These are phyloP conservation scores for Boletus vinaceobasis DNA, from an alignment of 768 basidiomycete genomes.

Conservation along the genomic window DNA sequence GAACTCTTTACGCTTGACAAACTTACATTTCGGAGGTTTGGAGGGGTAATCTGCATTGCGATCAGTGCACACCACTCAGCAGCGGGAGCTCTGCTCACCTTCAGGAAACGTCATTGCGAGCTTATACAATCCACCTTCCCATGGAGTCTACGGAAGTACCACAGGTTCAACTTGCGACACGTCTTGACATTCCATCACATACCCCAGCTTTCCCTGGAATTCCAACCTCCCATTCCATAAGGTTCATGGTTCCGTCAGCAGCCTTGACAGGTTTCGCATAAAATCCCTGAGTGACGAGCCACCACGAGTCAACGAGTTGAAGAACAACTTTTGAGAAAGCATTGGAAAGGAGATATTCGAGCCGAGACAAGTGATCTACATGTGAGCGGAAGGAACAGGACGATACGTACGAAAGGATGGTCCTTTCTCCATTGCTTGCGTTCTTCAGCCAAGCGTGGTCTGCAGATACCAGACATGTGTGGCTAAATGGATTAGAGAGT, in stretches of 20 bases:
- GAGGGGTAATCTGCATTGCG: slow-evolving; percentile 78
- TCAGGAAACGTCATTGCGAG: slow-evolving; percentile 94
- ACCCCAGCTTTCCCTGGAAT: slow-evolving; percentile 92
- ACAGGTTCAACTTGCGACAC: slow-evolving; percentile 10
- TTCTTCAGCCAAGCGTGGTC: slow-evolving; percentile 91
- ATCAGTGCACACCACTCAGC: slow-evolving; percentile 6
- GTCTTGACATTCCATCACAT: slow-evolving; percentile 34
- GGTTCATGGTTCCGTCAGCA: slow-evolving; percentile 89
- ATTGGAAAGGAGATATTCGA: background rate
- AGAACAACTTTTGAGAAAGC: background rate
- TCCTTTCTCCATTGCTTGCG: slow-evolving; percentile 99
- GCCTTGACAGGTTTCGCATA: slow-evolving; percentile 92
- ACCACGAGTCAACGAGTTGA: slow-evolving; percentile 2
- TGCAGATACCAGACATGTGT: slow-evolving; percentile 83
- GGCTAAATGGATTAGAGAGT: background rate
- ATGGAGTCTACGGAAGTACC: slow-evolving; percentile 67
- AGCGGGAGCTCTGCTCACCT: slow-evolving; percentile 47
- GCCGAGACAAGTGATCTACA: background rate
- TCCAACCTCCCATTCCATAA: slow-evolving; percentile 98
- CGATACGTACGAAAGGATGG: slow-evolving; percentile 86
- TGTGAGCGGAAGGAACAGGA: background rate
- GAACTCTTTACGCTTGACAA: slow-evolving; percentile 1
- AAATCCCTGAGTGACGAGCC: slow-evolving; percentile 68
- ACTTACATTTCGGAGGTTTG: slow-evolving; percentile 88
- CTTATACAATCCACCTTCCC: slow-evolving; percentile 97